A percentile compares a stretch with the other conserved stretches of the same genome.
Evolutionary conservation across 768 basidiomycete genomes (phyloP).

Genomic region (Infundibulicybe gibba): DNA sequence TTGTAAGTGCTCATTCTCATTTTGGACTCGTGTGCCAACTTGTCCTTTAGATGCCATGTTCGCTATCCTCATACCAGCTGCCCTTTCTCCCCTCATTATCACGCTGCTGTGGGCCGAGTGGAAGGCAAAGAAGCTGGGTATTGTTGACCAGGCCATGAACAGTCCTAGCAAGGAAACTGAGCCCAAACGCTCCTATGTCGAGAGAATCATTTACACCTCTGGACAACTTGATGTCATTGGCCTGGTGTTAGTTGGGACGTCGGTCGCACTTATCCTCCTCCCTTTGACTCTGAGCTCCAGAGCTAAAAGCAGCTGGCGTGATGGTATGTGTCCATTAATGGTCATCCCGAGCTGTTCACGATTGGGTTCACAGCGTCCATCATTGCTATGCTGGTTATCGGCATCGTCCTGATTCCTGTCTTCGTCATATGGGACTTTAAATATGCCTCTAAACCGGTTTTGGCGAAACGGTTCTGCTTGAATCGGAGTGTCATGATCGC

Average conservation of each 20-base stretch:
- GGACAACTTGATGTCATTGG: constrained; percentile 46
- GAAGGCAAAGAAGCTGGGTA: constrained; percentile 37
- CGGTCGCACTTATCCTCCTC: constrained; percentile 48
- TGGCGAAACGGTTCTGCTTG: constrained; percentile 53
- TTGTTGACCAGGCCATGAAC: constrained; percentile 5
- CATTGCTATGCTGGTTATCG: constrained; percentile 49
- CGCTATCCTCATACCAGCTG: constrained; percentile 48
- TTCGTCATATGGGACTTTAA: constrained; percentile 46
- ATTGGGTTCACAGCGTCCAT: constrained; percentile 35
- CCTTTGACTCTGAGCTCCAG: constrained; percentile 47
- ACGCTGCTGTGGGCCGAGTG: constrained; percentile 54
- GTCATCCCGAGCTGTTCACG: background rate
- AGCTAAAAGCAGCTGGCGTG: constrained; percentile 39
- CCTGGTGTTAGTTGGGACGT: constrained; percentile 44
- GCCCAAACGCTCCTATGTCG: constrained; percentile 7
- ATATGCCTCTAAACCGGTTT: constrained; percentile 53
- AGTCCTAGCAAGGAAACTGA: background rate
- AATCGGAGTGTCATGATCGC: constrained; percentile 61
- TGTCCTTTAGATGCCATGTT: constrained; percentile 49
- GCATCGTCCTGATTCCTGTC: constrained; percentile 36
- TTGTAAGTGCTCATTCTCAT: constrained; percentile 35
- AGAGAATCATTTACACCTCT: constrained; percentile 17
- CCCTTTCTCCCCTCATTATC: constrained; percentile 48
- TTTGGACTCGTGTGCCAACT: background rate
- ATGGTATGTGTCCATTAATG: constrained; percentile 31